Conservation (phyloP, 768 basidiomycete species). For the Mycena capillaripes region DNA sequence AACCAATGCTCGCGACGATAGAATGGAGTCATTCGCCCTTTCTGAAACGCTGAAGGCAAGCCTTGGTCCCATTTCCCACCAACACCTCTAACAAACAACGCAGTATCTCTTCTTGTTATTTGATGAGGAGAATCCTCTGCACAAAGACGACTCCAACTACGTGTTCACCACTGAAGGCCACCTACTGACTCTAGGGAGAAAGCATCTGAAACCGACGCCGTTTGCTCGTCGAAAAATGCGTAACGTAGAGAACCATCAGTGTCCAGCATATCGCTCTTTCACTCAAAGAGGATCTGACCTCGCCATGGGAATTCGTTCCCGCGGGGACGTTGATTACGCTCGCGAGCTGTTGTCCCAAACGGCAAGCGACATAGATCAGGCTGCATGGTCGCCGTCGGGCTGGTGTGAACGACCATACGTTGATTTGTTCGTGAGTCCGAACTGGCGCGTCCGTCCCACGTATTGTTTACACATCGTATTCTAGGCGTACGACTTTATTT, state of each 20-base stretch:
- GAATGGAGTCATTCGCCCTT: conserved; percentile 98
- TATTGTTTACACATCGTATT: conserved; percentile 2
- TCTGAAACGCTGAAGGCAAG: conserved; percentile 92
- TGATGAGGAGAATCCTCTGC: conserved; percentile 84
- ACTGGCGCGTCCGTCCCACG: not conserved
- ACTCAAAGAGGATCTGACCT: conserved; percentile 61
- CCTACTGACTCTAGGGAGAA: conserved; percentile 73
- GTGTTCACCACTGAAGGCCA: conserved; percentile 98
- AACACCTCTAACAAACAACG: not conserved
- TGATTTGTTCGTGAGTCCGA: conserved; percentile 74
- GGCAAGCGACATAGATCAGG: conserved; percentile 64
- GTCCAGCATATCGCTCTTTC: conserved; percentile 76
- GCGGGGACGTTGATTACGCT: conserved; percentile 86
- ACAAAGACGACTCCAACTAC: conserved; percentile 85
- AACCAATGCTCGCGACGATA: conserved; percentile 84
- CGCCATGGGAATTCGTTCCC: conserved; percentile 75
- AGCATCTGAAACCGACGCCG: conserved; percentile 71
- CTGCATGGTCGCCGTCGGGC: conserved; percentile 76
- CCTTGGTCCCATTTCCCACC: not conserved
- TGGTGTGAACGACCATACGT: conserved; percentile 82
- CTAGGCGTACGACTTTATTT: conserved; percentile 87
- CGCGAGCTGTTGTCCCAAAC: conserved; percentile 73
- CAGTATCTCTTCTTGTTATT: conserved; percentile 96
- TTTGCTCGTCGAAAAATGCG: conserved; percentile 71
- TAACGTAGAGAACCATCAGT: conserved; percentile 76